Base-by-base conservation (phyloP, 768 basidiomycete genomes). In the Royoungia palumana region DNA sequence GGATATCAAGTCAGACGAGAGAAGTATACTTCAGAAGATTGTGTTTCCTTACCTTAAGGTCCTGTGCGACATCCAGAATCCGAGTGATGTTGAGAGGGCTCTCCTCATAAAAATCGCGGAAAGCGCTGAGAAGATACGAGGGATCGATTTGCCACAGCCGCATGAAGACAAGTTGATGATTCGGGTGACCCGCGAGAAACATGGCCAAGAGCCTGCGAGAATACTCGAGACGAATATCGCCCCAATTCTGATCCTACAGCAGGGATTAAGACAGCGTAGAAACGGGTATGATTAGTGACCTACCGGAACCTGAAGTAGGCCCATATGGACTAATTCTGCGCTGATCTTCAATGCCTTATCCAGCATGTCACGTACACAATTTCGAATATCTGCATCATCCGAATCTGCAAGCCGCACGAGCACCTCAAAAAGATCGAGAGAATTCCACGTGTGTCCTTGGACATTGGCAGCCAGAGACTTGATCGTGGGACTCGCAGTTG, bases 131-230 rank as follows among this genome's bases (percentile, higher is more conserved):
- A 43, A 98, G 79, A 65, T 94, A 90, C 0, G 83, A 73, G 0
- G 89, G 89, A 60, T 93, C 82, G 36, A 90, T 86, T 61, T 94
- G 90, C 88, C 91, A 94, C 47, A 99, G 83, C 41, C 93, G 81
- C 83, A 95, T 93, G 73, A 98, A 97, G 48, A 97, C 94, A 10
- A 99, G 80, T 57, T 96, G 92, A 60, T 96, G 93, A 58, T 94
- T 94, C 8, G 94, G 93, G 61, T 94, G 89, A 14, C 92, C 90
- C 17, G 84, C 85, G 35, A 97, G 75, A 72, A 97, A 97, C 83
- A 92, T 89, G 32, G 82, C 77, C 42, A 98, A 75, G 13, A 97
- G 74, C 56, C 87, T 87, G 49, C 85, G 81, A 2, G 90, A 83
- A 66, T 97, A 90, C 56, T 92, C 91, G n/a, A 80, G 68, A 19